Conservation (phyloP, 257 asterid species). For the Solanum chaucha region DNA sequence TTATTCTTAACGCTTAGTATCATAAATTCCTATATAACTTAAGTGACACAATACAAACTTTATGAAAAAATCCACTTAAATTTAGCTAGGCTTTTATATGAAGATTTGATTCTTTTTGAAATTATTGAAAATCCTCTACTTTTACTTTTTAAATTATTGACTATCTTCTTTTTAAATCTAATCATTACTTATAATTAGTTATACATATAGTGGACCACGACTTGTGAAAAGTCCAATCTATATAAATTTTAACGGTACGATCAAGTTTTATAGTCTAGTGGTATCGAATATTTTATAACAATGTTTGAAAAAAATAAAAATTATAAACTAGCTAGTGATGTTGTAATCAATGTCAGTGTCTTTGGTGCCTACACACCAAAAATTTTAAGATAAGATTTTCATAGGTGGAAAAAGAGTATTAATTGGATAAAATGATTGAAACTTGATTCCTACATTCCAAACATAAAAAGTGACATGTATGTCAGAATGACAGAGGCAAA, state of each 20-base stretch:
- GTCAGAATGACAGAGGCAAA: not conserved
- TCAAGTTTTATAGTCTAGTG: too few species aligned
- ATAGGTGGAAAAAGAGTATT: not conserved
- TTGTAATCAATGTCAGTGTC: not conserved
- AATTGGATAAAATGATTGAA: not conserved
- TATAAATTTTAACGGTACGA: too few species aligned
- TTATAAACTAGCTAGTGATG: not conserved
- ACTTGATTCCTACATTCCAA: not conserved
- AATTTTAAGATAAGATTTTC: not conserved
- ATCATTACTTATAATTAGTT: too few species aligned
- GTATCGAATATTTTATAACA: too few species aligned
- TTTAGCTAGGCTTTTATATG: not conserved
- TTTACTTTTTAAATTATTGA: too few species aligned
- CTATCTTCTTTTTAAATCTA: not conserved
- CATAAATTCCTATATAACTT: too few species aligned
- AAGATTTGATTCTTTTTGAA: not conserved
- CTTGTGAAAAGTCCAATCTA: not conserved
- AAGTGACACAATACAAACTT: too few species aligned
- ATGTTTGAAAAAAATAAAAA: too few species aligned
- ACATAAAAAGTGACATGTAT: not conserved
- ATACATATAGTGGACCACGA: not conserved
- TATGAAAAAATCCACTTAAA: too few species aligned
- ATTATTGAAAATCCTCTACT: not conserved
- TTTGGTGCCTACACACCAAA: not conserved
- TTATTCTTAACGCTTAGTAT: too few species aligned